Base-by-base conservation (phyloP, 305 asterid genomes). In the Fraxinus floribunda region DNA sequence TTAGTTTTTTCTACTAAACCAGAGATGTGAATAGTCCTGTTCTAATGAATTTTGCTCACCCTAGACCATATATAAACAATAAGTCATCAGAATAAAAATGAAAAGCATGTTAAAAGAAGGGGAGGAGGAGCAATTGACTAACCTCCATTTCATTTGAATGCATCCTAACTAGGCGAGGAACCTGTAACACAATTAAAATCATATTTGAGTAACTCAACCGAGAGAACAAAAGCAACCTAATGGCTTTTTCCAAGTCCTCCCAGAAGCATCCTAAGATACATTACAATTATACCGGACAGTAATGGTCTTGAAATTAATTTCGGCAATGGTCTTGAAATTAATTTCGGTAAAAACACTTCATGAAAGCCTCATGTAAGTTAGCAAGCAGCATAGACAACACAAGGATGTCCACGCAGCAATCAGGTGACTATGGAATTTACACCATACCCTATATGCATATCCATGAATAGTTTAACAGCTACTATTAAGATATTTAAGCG, bases 141-240 rank as follows among this genome's bases (percentile, higher is more conserved):
- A 97, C 99, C 99, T 97, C 99, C 98, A 92, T 93, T 82, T 94
- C 98, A 90, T 94, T 91, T 78, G 99, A 91, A 92, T 97, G 99
- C 98, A 97, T 90, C 82, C 97, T 95, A 64, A 94, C 98, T 92
- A 97, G 83, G 72, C 98, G 98, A 82, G 99, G 98, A 84, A 97
- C 92, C 99, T 97, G 89, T 78, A 81, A 85, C 38, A 84, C 70
- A 87, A 60, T 74, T 49, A 24, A 77, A 78, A 79, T 77, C 79
- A 80, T 83, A 83, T 85, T 64, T 68, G 26, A 79, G 66, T 34
- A 76, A n/a, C 60, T 24, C 35, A 68, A 16, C 34, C 41, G 3
- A 30, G 75, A 70, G 76, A 34, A 30, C 22, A 62, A 60, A 52
- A 74, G 80, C 81, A 55, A 32, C 78, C 16, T 9, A 71, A 38